phyloP scores from a whole-genome alignment of 148 eudicot genomes.

The Rhododendron ferrugineum region DNA sequence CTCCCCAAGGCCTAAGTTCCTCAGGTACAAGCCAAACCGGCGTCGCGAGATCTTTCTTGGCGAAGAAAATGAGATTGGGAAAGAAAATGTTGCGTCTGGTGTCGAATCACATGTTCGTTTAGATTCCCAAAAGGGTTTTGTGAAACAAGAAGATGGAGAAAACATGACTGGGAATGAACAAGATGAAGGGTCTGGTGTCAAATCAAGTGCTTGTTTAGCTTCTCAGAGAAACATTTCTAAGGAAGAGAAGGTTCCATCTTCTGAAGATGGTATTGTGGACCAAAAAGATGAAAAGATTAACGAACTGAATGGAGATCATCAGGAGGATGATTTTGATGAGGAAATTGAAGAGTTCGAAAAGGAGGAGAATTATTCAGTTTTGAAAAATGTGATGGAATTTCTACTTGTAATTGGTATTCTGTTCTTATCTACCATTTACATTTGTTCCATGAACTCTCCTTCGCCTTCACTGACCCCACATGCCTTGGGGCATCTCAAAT shows the following conservation, averaged over 20 bases:
- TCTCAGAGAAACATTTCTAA: background rate
- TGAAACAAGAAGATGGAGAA: slow-evolving; percentile 2
- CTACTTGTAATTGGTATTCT: slow-evolving; percentile 32
- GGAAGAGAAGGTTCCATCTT: background rate
- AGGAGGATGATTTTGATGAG: slow-evolving; percentile 17
- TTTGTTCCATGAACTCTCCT: slow-evolving; percentile 42
- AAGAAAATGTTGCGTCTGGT: slow-evolving; percentile 7
- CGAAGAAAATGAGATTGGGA: slow-evolving; percentile 3
- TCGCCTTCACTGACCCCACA: slow-evolving; percentile 14
- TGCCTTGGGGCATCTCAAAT: background rate
- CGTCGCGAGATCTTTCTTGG: slow-evolving; percentile 17
- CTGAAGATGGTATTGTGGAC: slow-evolving; percentile 5
- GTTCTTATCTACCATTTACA: slow-evolving; percentile 28
- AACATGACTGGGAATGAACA: background rate
- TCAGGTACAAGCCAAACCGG: slow-evolving; percentile 51
- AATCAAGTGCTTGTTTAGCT: slow-evolving; percentile 6
- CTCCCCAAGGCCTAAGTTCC: slow-evolving; percentile 64
- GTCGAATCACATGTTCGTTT: slow-evolving; percentile 4
- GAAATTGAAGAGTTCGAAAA: slow-evolving; percentile 24
- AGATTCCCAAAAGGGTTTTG: slow-evolving; percentile 12
- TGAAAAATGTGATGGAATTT: slow-evolving; percentile 33
- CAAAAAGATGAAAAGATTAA: slow-evolving; percentile 10
- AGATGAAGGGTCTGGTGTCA: background rate
- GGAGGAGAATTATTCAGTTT: slow-evolving; percentile 15
- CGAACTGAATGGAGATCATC: slow-evolving; percentile 11